phyloP scores from a whole-genome alignment of 768 basidiomycete species.

The Leucocoprinus sp. region DNA sequence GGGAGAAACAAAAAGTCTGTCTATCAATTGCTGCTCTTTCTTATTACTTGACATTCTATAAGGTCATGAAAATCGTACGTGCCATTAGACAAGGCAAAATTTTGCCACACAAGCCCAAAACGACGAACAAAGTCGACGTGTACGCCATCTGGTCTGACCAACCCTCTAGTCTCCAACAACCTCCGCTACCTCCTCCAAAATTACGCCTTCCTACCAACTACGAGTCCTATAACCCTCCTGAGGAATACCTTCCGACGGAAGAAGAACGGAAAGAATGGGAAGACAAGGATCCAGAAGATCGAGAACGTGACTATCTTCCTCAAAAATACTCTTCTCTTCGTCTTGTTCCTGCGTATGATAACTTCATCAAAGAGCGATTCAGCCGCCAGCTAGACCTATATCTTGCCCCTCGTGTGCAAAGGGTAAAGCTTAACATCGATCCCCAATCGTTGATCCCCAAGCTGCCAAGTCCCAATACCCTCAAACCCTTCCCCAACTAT shows the following conservation, averaged over 20 bases:
- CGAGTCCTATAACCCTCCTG: conserved; percentile 99
- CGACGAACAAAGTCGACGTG: conserved; percentile 54
- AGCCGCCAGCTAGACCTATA: conserved; percentile 92
- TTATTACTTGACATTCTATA: conserved; percentile 4
- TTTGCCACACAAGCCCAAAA: conserved; percentile 79
- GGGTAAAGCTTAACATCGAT: conserved; percentile 84
- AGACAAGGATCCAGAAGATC: conserved; percentile 75
- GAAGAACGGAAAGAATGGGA: conserved; percentile 82
- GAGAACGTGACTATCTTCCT: conserved; percentile 84
- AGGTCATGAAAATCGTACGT: conserved; percentile 99
- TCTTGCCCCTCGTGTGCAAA: conserved; percentile 86
- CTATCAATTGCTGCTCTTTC: neutral
- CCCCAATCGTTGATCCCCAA: conserved; percentile 89
- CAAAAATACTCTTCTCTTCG: conserved; percentile 80
- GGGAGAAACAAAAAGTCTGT: conserved; percentile 96
- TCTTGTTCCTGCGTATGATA: conserved; percentile 84
- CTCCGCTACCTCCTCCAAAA: conserved; percentile 92
- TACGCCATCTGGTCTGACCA: conserved; percentile 84
- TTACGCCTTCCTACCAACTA: conserved; percentile 80
- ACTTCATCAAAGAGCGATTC: conserved; percentile 91
- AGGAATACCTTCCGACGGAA: conserved; percentile 86
- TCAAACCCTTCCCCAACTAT: conserved; percentile 92
- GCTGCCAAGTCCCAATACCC: conserved; percentile 82
- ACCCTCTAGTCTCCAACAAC: conserved; percentile 61
- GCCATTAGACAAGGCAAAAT: conserved; percentile 96